These are phyloP conservation scores for Ramaria sp. DNA, from an alignment of 768 basidiomycete species.

Conservation along the genomic window DNA sequence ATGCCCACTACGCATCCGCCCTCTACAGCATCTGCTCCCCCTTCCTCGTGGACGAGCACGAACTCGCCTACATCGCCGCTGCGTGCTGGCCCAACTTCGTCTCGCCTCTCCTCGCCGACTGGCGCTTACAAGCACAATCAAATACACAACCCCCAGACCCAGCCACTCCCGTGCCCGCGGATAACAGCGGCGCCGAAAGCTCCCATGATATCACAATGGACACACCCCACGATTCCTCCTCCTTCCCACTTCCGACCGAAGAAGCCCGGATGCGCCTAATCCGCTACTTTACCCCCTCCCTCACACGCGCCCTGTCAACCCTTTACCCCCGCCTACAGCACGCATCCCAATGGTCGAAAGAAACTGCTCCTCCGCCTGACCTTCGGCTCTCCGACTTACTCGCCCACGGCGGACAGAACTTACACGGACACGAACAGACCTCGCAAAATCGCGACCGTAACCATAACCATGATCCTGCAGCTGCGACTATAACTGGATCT, in stretches of 20 bases:
- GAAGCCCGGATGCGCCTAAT: constrained; percentile 57
- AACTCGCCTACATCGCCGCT: constrained; percentile 65
- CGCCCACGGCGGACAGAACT: background rate
- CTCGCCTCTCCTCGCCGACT: constrained; percentile 50
- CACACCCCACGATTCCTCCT: constrained; percentile 17
- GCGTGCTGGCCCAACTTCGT: constrained; percentile 77
- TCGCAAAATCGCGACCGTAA: background rate
- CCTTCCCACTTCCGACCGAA: constrained; percentile 34
- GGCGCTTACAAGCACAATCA: constrained; percentile 19
- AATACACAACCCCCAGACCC: too few relatives aligned
- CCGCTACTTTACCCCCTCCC: constrained; percentile 49
- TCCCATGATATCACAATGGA: constrained; percentile 14
- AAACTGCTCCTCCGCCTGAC: constrained; percentile 35
- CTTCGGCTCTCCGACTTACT: constrained; percentile 20
- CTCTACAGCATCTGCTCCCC: constrained; percentile 51
- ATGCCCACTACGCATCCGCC: constrained; percentile 48
- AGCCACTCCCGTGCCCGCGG: too few relatives aligned
- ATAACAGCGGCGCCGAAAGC: constrained; percentile 12
- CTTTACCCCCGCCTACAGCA: constrained; percentile 61
- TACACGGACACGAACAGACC: background rate
- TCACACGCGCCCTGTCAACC: constrained; percentile 50
- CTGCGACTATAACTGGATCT: too few relatives aligned
- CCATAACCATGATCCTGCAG: background rate
- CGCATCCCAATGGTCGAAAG: constrained; percentile 49
- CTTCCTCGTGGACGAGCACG: constrained; percentile 55